Conservation (phyloP, 106 monocot species). For the Acanthochlamys bracteata region DNA sequence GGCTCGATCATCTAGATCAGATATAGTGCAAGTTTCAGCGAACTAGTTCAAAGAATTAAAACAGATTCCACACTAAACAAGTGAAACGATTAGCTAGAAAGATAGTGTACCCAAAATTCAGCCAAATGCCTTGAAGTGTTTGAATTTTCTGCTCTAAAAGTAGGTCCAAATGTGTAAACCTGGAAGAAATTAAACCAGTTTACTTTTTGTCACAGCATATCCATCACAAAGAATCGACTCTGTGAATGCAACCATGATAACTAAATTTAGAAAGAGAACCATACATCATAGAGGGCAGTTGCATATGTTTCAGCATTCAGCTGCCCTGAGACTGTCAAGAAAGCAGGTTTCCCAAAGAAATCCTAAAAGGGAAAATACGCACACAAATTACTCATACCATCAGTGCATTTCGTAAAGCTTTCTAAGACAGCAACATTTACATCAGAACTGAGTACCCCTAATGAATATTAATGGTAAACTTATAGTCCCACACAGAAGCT, state of each 20-base stretch:
- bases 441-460: too few species aligned
- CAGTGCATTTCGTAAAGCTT: too few species aligned
- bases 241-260: background rate
- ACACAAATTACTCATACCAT: background rate
- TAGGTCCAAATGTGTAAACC: slow-evolving; percentile 98
- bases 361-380: slow-evolving; percentile 39
- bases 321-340: slow-evolving; percentile 95
- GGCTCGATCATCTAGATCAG: slow-evolving; percentile 99
- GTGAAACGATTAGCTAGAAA: too few species aligned
- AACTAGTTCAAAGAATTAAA: background rate
- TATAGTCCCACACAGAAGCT: too few species aligned
- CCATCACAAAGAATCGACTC: too few species aligned
- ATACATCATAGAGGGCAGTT: slow-evolving; percentile 89
- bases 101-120: slow-evolving; percentile 99
- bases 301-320: slow-evolving; percentile 98
- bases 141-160: slow-evolving; percentile 97
- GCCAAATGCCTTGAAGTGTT: slow-evolving; percentile 95
- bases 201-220: too few species aligned
- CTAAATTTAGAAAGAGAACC: slow-evolving; percentile 3
- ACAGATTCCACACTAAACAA: background rate
- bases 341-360: slow-evolving; percentile 97
- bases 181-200: slow-evolving; percentile 15
- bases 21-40: too few species aligned
- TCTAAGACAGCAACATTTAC: too few species aligned
- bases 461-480: too few species aligned